Percentiles rank a stretch among this genome's conserved stretches.
Evolutionary conservation across 2,329 filamentous ascomycete species (phyloP).

Genomic region (Pseudonectria foliicola): DNA sequence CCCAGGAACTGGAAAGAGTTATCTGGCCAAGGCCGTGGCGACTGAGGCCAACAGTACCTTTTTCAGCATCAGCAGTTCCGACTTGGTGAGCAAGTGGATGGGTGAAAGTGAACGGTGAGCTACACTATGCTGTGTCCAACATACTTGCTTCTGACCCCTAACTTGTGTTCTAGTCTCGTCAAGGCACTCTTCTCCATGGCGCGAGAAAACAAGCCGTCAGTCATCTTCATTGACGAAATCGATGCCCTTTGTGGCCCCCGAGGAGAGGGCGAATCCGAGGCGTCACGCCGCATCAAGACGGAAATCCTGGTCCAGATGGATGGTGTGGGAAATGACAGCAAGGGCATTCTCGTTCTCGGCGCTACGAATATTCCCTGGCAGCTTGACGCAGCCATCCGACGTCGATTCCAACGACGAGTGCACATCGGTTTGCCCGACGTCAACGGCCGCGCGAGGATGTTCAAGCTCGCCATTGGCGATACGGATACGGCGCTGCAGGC

Average conservation of each 20-base stretch:
- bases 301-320: slow-evolving; percentile 99
- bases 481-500: slow-evolving; percentile 79
- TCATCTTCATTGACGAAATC: slow-evolving; percentile 98
- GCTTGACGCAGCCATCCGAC: slow-evolving; percentile 87
- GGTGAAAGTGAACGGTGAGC: slow-evolving; percentile 89
- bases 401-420: slow-evolving; percentile 91
- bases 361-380: slow-evolving; percentile 99
- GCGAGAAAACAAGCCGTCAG: slow-evolving; percentile 93
- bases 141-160: slow-evolving; percentile 10
- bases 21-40: slow-evolving; percentile 92
- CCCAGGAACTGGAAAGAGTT: slow-evolving; percentile 95
- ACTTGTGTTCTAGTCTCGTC: slow-evolving; percentile 58
- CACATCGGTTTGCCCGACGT: slow-evolving; percentile 90
- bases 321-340: slow-evolving; percentile 91
- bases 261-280: slow-evolving; percentile 93
- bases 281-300: slow-evolving; percentile 94
- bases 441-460: slow-evolving; percentile 86
- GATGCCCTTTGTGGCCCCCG: slow-evolving; percentile 92
- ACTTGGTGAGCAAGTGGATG: slow-evolving; percentile 99
- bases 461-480: slow-evolving; percentile 86
- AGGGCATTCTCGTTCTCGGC: slow-evolving; percentile 87
- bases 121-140: not conserved
- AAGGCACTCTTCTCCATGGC: slow-evolving; percentile 98
- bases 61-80: slow-evolving; percentile 96
- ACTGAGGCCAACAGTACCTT: slow-evolving; percentile 99